These are phyloP conservation scores for Vigna hirtella DNA, from an alignment of 306 rosid species.

Conservation along the genomic window DNA sequence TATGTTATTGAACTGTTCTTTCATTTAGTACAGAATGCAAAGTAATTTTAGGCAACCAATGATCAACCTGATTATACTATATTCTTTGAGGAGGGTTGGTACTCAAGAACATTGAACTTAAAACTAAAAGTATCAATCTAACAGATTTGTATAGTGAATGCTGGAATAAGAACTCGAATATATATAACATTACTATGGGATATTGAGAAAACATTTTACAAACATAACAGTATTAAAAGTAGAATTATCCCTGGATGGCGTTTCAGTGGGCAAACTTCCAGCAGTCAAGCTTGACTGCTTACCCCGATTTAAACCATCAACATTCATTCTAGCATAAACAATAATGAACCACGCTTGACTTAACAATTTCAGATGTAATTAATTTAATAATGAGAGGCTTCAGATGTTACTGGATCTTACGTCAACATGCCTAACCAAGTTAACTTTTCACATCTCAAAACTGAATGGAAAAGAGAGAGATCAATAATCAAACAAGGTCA, in stretches of 20 bases:
- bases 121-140: neutral
- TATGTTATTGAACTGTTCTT: neutral
- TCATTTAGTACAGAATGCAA: neutral
- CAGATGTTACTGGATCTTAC: constrained; percentile 4
- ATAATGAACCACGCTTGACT: neutral
- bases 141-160: constrained; percentile 5
- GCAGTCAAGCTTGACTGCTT: neutral
- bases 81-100: neutral
- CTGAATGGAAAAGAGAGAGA: neutral
- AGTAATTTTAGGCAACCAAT: neutral
- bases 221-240: neutral
- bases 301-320: neutral
- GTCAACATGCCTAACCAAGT: constrained; percentile 8
- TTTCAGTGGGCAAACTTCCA: neutral
- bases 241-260: neutral
- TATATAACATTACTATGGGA: constrained; percentile 5
- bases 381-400: constrained; percentile 8
- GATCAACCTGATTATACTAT: neutral
- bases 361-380: neutral
- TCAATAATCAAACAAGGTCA: constrained; percentile 11
- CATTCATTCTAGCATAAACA: neutral
- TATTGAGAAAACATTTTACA: neutral
- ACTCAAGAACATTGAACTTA: neutral
- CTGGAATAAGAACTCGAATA: constrained; percentile 4
- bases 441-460: neutral